A percentile compares a stretch with the other conserved stretches of the same genome.
Conservation (phyloP, 768 basidiomycete genomes). For the Suillus variegatus region DNA sequence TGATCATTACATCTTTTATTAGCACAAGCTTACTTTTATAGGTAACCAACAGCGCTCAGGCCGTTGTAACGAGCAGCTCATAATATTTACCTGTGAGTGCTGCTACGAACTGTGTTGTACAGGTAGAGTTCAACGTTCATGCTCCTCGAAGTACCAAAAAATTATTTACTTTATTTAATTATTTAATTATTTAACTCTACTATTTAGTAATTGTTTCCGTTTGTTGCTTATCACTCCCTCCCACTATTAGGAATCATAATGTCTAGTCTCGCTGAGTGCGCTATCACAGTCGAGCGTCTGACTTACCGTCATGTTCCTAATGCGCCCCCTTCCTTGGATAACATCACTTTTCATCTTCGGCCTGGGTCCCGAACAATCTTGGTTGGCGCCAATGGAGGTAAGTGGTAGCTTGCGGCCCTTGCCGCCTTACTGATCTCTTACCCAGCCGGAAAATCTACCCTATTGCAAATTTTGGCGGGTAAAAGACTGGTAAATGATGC, state of each 20-base stretch:
- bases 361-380: conserved; percentile 82
- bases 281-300: conserved; percentile 46
- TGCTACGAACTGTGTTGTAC: no score
- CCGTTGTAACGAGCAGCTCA: no score
- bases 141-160: no score
- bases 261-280: conserved; percentile 1
- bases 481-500: conserved; percentile 74
- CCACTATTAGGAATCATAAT: background rate
- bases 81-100: no score
- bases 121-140: no score
- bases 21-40: background rate
- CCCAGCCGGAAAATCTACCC: conserved; percentile 91
- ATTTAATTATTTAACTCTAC: no score
- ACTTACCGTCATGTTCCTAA: conserved; percentile 56
- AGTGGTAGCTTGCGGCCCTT: conserved; percentile 20
- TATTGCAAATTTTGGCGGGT: conserved; percentile 92
- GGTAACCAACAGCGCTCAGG: no score
- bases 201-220: no score
- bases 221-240: background rate
- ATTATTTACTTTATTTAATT: no score
- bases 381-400: conserved; percentile 93
- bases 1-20: no score
- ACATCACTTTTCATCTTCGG: conserved; percentile 67
- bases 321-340: conserved; percentile 53
- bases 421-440: conserved; percentile 1